Base-by-base conservation (phyloP, 345 rosid species). In the Adansonia digitata region DNA sequence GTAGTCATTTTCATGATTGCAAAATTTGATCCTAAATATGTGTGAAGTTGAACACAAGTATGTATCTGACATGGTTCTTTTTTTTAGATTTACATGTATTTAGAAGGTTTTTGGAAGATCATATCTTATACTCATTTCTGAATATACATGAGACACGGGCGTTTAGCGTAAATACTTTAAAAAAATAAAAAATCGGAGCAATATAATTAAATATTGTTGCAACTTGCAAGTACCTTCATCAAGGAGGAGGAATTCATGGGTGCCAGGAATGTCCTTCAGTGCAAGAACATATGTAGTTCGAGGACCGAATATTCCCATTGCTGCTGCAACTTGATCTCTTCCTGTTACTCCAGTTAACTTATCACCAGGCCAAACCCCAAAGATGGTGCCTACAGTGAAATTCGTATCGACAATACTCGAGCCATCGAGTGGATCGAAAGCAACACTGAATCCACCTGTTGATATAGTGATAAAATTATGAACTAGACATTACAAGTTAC, bases 321-420 rank as follows among this genome's bases (percentile, higher is more conserved):
- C 97, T 48, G 98, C 92, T 53, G 98, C 97, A 45, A 85, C 98
- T 85, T 92, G 97, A 77, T 92, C 97, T 80, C 86, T 85, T 79
- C 98, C 94, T 2, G 85, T 92, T 43, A 92, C 80, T 24, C 98
- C 98, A 0, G 87, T 92, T 74, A 92, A 78, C 84, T 92, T 92
- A 72, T 92, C 98, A 31, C 98, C 99, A 42, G 99, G 93, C 99
- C 99, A 95, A 74, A 93, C 99, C 2, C 99, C 99, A 15, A 93
- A 95, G 69, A 95, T 95, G 77, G 99, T 95, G 63, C 97, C 98
- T 10, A 91, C 97, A 0, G 97, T 89, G 84, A 93, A 93, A 72
- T 93, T 91, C 2, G 98, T 89, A 81, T 93, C 98, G 9, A 91
- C 94, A 39, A 89, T 90, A 72, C 97, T 92, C 4, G 96, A 89